Base-by-base conservation (phyloP, 129 eudicot genomes). In the Kitagawia praeruptora region DNA sequence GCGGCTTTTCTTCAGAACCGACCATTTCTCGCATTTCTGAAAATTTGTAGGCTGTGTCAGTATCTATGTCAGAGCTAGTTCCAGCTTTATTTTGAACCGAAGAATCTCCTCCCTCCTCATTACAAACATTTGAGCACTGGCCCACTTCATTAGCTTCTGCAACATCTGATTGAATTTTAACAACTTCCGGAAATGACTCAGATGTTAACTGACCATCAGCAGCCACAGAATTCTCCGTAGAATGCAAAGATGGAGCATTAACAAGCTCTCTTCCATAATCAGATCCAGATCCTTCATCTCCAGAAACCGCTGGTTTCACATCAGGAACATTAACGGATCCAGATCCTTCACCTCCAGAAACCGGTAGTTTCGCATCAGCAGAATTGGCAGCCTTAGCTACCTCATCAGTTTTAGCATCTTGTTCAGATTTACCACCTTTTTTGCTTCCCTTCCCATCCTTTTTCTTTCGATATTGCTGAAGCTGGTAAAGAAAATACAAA, bases 391-490 rank as follows among this genome's bases (percentile, higher is more conserved):
- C 70, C 25, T 80, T 77, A 64, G 89, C 69, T 78, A 81, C 79
- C 56, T 81, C 87, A 82, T 78, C 88, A 49, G 85, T 77, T 66
- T 67, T 63, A 28, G 71, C 82, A 61, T 84, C 85, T 56, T 47
- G 84, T 23, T 85, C 95, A 76, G 99, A 78, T 78, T 86, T 92
- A 80, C 84, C 87, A 64, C 80, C 89, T 87, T 90, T 84, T 81
- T 83, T 92, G 70, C 89, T 80, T 70, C 97, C 98, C 89, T 95
- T 92, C 82, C 81, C 89, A 83, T 92, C 93, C 87, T 93, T 95
- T 85, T 95, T 95, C 82, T 92, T 92, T 80, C 93, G 93, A 79
- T 87, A 96, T 82, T 96, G 99, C 78, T 92, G 97, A 64, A 96
- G 95, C 98, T 95, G 96, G 31, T 69, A 83, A 21, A 34, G 56